Evolutionary conservation across 257 asterid genomes (phyloP).

Genomic region (Salvia splendens): DNA sequence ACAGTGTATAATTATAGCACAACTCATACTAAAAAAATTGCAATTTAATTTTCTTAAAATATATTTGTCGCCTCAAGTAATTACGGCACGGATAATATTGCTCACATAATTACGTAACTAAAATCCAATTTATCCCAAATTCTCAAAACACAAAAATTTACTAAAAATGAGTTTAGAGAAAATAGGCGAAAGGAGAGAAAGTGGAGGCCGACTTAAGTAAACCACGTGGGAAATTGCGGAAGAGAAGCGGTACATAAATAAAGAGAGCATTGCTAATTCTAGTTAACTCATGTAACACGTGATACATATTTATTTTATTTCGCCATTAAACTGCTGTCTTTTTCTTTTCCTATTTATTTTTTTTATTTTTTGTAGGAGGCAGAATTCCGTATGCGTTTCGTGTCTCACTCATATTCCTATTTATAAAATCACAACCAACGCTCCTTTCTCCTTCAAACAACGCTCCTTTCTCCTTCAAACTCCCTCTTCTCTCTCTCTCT

Average conservation of each 20-base stretch:
- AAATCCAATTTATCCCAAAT: background rate
- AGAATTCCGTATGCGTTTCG: slow-evolving; percentile 32
- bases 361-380: background rate
- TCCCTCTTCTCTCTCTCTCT: slow-evolving; percentile 21
- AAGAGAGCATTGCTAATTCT: background rate
- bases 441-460: background rate
- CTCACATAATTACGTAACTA: background rate
- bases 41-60: background rate
- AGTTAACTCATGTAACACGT: slow-evolving; percentile 39
- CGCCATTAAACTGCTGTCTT: slow-evolving; percentile 8
- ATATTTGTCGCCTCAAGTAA: background rate
- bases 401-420: slow-evolving; percentile 32
- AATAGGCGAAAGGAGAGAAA: background rate
- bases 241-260: background rate
- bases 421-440: background rate
- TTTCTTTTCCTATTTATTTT: too few species aligned
- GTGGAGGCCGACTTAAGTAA: slow-evolving; percentile 8
- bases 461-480: background rate
- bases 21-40: background rate
- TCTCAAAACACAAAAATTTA: background rate
- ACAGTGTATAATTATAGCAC: background rate
- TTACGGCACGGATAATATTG: background rate
- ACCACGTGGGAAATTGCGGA: slow-evolving; percentile 19
- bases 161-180: background rate
- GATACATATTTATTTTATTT: slow-evolving; percentile 19